These are phyloP conservation scores for Hylodesmum podocarpum DNA, from an alignment of 306 rosid genomes.

Conservation along the genomic window DNA sequence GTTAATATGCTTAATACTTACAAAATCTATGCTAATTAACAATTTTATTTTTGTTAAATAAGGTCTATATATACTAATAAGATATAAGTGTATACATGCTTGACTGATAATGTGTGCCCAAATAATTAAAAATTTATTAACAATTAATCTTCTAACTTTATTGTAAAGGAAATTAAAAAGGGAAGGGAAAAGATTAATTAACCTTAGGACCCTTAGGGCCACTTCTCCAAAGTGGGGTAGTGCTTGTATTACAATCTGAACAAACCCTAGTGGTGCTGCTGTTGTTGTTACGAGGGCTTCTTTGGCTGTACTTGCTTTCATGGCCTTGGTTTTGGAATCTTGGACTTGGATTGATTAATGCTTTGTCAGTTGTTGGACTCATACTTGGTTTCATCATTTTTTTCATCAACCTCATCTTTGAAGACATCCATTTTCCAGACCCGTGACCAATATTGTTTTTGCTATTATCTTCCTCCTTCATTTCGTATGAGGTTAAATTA, in stretches of 20 bases:
- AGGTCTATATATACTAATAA: too few species aligned
- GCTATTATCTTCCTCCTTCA: slow-evolving; percentile 28
- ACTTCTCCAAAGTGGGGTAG: slow-evolving; percentile 94
- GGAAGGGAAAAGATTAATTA: not conserved
- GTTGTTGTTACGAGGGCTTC: slow-evolving; percentile 27
- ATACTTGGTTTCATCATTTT: slow-evolving; percentile 48
- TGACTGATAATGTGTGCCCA: not conserved
- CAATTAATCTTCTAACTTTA: not conserved
- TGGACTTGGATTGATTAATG: slow-evolving; percentile 8
- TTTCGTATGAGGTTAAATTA: not conserved
- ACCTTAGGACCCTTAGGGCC: slow-evolving; percentile 99
- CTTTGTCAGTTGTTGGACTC: slow-evolving; percentile 1
- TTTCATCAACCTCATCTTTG: slow-evolving; percentile 71
- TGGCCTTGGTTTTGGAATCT: slow-evolving; percentile 27
- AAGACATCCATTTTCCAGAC: slow-evolving; percentile 67
- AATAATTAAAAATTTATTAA: not conserved
- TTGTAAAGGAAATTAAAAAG: not conserved
- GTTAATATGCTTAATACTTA: not conserved
- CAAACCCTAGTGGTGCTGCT: slow-evolving; percentile 65
- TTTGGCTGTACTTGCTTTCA: slow-evolving; percentile 31
- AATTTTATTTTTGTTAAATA: too few species aligned
- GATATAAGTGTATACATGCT: not conserved
- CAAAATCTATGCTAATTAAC: not conserved
- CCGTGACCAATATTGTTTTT: slow-evolving; percentile 31
- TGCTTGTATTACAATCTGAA: slow-evolving; percentile 69